A percentile compares a stretch with the other conserved stretches of the same genome.
Evolutionary conservation across 345 rosid genomes (phyloP).

Genomic region (Eutrema japonicum): DNA sequence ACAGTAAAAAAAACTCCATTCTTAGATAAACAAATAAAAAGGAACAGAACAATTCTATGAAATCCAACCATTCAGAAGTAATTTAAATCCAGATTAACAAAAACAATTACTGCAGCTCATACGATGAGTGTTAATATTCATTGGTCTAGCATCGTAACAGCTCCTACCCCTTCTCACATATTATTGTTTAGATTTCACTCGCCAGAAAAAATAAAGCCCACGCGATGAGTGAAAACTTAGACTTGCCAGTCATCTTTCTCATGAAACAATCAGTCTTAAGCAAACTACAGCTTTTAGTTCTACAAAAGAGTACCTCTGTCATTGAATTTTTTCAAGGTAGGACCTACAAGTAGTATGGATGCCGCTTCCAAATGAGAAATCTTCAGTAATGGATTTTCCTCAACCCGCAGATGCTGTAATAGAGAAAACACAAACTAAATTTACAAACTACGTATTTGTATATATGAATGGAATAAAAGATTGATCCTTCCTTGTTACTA

Average conservation of each 20-base stretch:
- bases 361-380: conserved; percentile 97
- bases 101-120: neutral
- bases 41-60: conserved; percentile 2
- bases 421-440: conserved; percentile 13
- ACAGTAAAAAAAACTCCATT: conserved; percentile 11
- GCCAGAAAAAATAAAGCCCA: conserved; percentile 2
- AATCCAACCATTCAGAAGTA: neutral
- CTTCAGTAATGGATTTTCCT: conserved; percentile 96
- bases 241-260: conserved; percentile 19
- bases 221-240: conserved; percentile 17
- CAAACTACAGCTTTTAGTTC: conserved; percentile 17
- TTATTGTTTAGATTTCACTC: conserved; percentile 2
- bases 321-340: conserved; percentile 92
- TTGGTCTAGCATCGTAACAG: conserved; percentile 17
- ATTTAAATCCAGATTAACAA: conserved; percentile 7
- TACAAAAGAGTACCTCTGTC: conserved; percentile 74
- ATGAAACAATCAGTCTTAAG: conserved; percentile 7
- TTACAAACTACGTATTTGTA: neutral
- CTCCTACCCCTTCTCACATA: conserved; percentile 15
- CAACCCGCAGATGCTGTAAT: conserved; percentile 90
- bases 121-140: neutral
- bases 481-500: neutral
- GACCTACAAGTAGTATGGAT: conserved; percentile 89
- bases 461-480: neutral
- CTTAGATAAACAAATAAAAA: neutral